Percentiles rank a stretch among this genome's conserved stretches.
Evolutionary conservation across 75 land plant genomes (phyloP).

Genomic region (Larix kaempferi): DNA sequence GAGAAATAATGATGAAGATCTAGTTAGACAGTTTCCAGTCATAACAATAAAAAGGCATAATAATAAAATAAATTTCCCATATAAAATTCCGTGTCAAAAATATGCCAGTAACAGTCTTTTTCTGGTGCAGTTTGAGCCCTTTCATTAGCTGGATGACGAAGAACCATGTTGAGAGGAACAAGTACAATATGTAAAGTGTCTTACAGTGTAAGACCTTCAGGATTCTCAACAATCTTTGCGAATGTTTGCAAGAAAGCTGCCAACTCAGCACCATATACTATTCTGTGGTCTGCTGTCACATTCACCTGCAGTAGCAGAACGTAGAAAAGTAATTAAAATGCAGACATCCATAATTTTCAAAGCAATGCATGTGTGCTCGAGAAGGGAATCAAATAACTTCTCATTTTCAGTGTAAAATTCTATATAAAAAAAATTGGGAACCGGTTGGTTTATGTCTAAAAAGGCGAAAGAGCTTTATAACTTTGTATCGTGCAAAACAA

Average conservation of each 20-base stretch:
- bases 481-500: no score
- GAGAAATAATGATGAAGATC: not conserved
- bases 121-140: not conserved
- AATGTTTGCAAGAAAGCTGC: constrained; percentile 94
- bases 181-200: not conserved
- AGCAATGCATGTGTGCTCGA: no score
- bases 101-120: not conserved
- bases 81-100: not conserved
- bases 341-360: no score
- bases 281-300: constrained; percentile 95
- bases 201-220: constrained; percentile 86
- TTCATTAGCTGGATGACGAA: not conserved
- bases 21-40: not conserved
- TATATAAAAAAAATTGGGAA: no score
- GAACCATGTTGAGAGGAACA: not conserved
- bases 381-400: no score
- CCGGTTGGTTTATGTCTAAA: no score
- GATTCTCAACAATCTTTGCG: constrained; percentile 80
- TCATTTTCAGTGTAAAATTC: no score
- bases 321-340: not conserved
- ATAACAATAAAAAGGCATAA: not conserved
- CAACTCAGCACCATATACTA: constrained; percentile 92
- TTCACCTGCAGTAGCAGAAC: constrained; percentile 66
- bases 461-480: no score
- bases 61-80: not conserved